These are phyloP conservation scores for Irineochytrium annulatum DNA, from an alignment of 192 early-diverging fungal genomes.

Conservation along the genomic window DNA sequence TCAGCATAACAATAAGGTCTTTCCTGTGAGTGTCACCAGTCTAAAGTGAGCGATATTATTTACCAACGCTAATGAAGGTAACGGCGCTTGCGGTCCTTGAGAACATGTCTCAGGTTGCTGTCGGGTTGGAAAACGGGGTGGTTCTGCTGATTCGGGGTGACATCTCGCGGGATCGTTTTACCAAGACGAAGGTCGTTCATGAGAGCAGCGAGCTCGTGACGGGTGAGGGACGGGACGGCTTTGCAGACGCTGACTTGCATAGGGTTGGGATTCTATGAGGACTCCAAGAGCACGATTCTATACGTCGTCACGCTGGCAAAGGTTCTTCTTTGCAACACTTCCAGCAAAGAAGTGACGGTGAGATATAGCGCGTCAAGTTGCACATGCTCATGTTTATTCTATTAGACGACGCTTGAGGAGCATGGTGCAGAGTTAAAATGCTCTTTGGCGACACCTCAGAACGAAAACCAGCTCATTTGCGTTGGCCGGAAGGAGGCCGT, in stretches of 20 bases:
- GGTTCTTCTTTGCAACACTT: slow-evolving; percentile 60
- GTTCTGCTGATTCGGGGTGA: slow-evolving; percentile 82
- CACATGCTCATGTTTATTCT: not conserved
- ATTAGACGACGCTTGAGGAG: slow-evolving; percentile 64
- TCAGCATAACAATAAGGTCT: slow-evolving; percentile 58
- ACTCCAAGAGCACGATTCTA: slow-evolving; percentile 54
- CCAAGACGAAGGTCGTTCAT: slow-evolving; percentile 77
- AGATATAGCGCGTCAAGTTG: not conserved
- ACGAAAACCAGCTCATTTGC: slow-evolving; percentile 69
- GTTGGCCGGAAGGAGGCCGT: slow-evolving; percentile 86
- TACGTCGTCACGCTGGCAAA: slow-evolving; percentile 66
- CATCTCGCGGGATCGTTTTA: slow-evolving; percentile 69
- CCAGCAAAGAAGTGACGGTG: slow-evolving; percentile 36
- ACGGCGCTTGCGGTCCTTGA: slow-evolving; percentile 72
- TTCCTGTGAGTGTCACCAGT: slow-evolving; percentile 56
- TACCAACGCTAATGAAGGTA: slow-evolving; percentile 27
- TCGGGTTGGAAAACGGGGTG: slow-evolving; percentile 89
- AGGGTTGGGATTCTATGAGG: slow-evolving; percentile 74
- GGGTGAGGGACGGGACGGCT: slow-evolving; percentile 48
- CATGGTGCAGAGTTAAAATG: slow-evolving; percentile 76
- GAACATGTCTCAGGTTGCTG: slow-evolving; percentile 79
- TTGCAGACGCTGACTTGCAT: not conserved
- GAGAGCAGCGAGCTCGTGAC: slow-evolving; percentile 82
- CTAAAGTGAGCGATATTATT: no score
- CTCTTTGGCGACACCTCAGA: slow-evolving; percentile 59